Evolutionary conservation across 208 protist genomes (phyloP).

Genomic region (Crithidia fasciculata): DNA sequence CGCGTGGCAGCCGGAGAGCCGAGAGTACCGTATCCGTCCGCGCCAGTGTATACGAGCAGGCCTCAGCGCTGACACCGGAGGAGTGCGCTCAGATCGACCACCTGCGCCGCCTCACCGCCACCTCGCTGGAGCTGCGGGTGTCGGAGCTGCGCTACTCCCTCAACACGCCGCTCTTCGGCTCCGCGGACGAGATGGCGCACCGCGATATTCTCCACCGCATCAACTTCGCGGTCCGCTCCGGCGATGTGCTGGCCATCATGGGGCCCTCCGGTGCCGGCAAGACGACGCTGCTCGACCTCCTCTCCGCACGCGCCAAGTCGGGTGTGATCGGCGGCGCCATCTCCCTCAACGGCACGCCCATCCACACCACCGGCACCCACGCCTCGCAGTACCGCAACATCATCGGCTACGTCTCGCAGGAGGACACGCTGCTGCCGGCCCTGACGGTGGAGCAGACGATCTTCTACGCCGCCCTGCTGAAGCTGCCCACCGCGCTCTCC

Average conservation of each 20-base stretch:
- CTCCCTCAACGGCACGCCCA: slow-evolving; percentile 72
- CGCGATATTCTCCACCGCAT: slow-evolving; percentile 76
- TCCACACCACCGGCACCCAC: slow-evolving; percentile 31
- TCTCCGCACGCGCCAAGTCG: slow-evolving; percentile 69
- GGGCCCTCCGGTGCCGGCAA: slow-evolving; percentile 90
- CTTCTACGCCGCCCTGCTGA: slow-evolving; percentile 88
- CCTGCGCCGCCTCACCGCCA: slow-evolving; percentile 46
- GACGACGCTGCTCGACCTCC: slow-evolving; percentile 89
- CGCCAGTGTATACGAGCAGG: slow-evolving; percentile 38
- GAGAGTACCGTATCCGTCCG: slow-evolving; percentile 30
- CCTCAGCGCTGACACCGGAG: slow-evolving; percentile 27
- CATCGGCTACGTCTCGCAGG: slow-evolving; percentile 93
- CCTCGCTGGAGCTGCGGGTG: slow-evolving; percentile 60
- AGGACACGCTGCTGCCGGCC: slow-evolving; percentile 88
- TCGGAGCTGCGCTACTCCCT: slow-evolving; percentile 70
- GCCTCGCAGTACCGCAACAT: slow-evolving; percentile 78
- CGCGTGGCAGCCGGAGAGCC: slow-evolving; percentile 14
- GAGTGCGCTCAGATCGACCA: slow-evolving; percentile 41
- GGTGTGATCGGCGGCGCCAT: slow-evolving; percentile 61
- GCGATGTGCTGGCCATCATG: slow-evolving; percentile 91
- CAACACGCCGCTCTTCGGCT: slow-evolving; percentile 43
- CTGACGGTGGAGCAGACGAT: slow-evolving; percentile 91
- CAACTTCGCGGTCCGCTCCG: slow-evolving; percentile 75
- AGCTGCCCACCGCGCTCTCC: slow-evolving; percentile 86
- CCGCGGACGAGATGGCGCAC: slow-evolving; percentile 26